Conservation (phyloP, 768 basidiomycete species). For the Podaxis sp. region DNA sequence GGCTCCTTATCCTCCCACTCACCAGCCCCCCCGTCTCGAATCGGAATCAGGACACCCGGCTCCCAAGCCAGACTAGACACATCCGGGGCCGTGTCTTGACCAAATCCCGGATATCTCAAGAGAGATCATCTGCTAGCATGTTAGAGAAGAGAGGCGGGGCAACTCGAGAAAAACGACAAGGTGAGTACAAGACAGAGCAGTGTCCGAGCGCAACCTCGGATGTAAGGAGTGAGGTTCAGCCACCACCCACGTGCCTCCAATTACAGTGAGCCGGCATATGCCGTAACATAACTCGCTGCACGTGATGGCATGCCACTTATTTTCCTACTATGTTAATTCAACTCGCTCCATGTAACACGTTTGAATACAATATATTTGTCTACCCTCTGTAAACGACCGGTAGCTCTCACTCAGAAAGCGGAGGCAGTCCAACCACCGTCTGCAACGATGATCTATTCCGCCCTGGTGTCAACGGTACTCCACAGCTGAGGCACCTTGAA, state of each 20-base stretch:
- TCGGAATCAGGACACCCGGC: conserved; percentile 4
- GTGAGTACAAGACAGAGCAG: conserved; percentile 24
- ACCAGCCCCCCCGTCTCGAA: not conserved
- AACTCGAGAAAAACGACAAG: conserved; percentile 18
- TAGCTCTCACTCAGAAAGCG: conserved; percentile 27
- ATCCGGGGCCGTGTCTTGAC: not conserved
- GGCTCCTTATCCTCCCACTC: too few species aligned
- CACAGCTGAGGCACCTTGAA: not conserved
- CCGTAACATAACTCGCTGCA: conserved; percentile 22
- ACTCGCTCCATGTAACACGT: not conserved
- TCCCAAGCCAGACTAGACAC: not conserved
- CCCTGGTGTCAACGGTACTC: not conserved
- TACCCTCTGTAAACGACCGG: not conserved
- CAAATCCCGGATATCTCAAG: not conserved
- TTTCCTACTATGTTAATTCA: not conserved
- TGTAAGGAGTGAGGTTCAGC: conserved; percentile 32
- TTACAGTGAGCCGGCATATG: conserved; percentile 22
- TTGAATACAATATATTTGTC: not conserved
- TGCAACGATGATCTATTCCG: conserved; percentile 39
- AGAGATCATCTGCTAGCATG: not conserved
- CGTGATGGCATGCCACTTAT: conserved; percentile 6
- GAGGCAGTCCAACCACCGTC: conserved; percentile 45
- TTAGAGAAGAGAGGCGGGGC: conserved; percentile 11
- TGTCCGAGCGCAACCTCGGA: conserved; percentile 26
- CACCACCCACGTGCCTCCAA: conserved; percentile 30